Base-by-base conservation (phyloP, 2,329 filamentous ascomycete species). In the Pochonia chlamydosporia region DNA sequence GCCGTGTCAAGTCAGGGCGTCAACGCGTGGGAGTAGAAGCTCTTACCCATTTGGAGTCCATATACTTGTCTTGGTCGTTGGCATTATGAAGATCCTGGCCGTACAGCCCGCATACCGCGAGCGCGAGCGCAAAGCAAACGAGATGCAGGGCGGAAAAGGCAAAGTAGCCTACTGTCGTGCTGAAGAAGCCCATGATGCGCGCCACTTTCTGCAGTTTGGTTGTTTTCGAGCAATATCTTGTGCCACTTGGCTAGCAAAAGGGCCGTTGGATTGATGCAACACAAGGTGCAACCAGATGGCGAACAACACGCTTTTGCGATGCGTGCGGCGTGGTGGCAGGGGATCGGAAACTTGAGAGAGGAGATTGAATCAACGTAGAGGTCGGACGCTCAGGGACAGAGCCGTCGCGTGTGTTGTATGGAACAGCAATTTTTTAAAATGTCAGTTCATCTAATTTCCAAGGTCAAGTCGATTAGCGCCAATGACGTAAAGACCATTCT, bases 101-200 rank as follows among this genome's bases (percentile, higher is more conserved):
- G 55, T 93, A 96, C 18, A 96, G 78, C 1, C 86, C 90, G 54
- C 85, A 83, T 46, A 93, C 85, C 1, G 85, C 78, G 48, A 95
- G 68, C 13, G 82, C 88, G 54, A 95, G 75, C 48, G 87, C 76
- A 59, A 96, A 84, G 60, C 92, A 87, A 51, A 84, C 67, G 63
- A 91, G 74, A 62, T 91, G 86, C n/a, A 90, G 68, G 53, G 76
- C 54, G 21, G 75, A 69, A 60, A 85, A 85, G 54, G 73, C 59
- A 56, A 83, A 55, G 53, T 78, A 79, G 63, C 71, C 69, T 58
- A 65, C 46, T 18, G 70, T 59, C 44, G 74, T 63, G 50, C 67
- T 70, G 43, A 72, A 59, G 49, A 75, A 46, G 41, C 70, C 71
- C 74, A 78, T 77, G 18, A 52, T 64, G 54, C n/a, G 28, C 16